A percentile compares a stretch with the other conserved stretches of the same genome.
Conservation (phyloP, 768 basidiomycete species). For the Termitomyces eurrhizus region DNA sequence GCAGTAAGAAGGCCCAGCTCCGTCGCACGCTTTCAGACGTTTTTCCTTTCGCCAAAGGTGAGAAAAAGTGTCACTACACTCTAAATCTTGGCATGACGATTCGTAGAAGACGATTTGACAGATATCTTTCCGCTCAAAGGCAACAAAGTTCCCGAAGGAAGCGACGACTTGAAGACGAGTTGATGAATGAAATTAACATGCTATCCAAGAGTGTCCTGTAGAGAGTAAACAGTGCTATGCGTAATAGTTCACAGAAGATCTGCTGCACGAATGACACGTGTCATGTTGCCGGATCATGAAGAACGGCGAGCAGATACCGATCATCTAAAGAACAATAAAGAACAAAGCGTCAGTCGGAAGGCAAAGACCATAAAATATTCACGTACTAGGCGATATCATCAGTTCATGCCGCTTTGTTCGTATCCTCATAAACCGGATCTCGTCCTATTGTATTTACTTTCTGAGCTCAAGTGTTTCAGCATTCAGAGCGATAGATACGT, state of each 20-base stretch:
- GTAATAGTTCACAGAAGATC: background rate
- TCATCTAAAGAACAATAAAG: slow-evolving; percentile 46
- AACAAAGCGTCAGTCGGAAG: background rate
- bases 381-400: slow-evolving; percentile 89
- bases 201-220: slow-evolving; percentile 12
- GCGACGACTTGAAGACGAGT: too few species aligned
- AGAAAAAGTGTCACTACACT: background rate
- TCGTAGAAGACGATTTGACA: background rate
- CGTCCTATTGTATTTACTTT: slow-evolving; percentile 50
- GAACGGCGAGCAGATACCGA: slow-evolving; percentile 76
- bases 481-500: background rate
- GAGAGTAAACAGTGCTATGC: slow-evolving; percentile 1
- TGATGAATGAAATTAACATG: background rate
- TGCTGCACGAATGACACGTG: background rate
- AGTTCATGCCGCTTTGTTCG: slow-evolving; percentile 89
- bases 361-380: background rate
- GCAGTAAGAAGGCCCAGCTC: background rate
- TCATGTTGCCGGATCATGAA: slow-evolving; percentile 67
- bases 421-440: slow-evolving; percentile 85
- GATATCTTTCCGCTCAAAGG: background rate
- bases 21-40: background rate
- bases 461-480: background rate
- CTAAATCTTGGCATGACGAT: background rate
- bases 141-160: background rate
- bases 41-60: background rate